Percentiles rank a stretch among this genome's conserved stretches.
Evolutionary conservation across 2,329 filamentous ascomycete species (phyloP).

Genomic region (Sclerotinia minor): DNA sequence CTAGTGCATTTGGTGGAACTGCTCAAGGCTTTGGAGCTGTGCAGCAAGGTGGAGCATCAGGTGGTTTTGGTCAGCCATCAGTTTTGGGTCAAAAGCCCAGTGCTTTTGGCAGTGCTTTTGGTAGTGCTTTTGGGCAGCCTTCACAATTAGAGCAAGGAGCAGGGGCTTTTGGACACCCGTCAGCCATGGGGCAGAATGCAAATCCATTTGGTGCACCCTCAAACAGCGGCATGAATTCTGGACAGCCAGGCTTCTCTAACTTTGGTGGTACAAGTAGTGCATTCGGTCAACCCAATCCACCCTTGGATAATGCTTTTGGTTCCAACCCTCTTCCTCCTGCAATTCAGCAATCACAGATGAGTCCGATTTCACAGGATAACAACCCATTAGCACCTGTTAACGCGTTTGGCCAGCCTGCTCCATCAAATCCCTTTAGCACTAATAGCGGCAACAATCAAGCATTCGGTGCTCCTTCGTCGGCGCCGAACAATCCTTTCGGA

Average conservation of each 20-base stretch:
- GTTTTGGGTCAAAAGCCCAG: conserved; percentile 43
- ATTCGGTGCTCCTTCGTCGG: conserved; percentile 43
- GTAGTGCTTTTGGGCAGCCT: conserved; percentile 25
- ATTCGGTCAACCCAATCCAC: conserved; percentile 14
- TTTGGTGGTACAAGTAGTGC: conserved; percentile 17
- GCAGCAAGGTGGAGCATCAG: conserved; percentile 37
- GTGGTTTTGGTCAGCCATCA: conserved; percentile 45
- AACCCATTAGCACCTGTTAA: conserved; percentile 24
- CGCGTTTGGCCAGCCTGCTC: conserved; percentile 47
- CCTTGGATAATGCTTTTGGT: conserved; percentile 23
- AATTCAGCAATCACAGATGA: conserved; percentile 11
- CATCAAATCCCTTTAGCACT: conserved; percentile 30
- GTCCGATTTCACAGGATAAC: conserved; percentile 3
- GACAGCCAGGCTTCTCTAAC: conserved; percentile 23
- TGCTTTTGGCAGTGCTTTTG: conserved; percentile 28
- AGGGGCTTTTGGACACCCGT: conserved; percentile 46
- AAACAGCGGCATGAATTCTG: conserved; percentile 20
- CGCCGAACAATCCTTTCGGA: conserved; percentile 25
- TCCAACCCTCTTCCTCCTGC: conserved; percentile 19
- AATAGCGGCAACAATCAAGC: conserved; percentile 41
- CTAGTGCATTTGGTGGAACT: conserved; percentile 32
- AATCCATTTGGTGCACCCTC: conserved; percentile 38
- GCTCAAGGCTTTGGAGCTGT: conserved; percentile 26
- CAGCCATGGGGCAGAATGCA: conserved; percentile 43
- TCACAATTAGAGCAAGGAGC: conserved; percentile 13